phyloP scores from a whole-genome alignment of 768 basidiomycete genomes.

The Pholiota microspora region DNA sequence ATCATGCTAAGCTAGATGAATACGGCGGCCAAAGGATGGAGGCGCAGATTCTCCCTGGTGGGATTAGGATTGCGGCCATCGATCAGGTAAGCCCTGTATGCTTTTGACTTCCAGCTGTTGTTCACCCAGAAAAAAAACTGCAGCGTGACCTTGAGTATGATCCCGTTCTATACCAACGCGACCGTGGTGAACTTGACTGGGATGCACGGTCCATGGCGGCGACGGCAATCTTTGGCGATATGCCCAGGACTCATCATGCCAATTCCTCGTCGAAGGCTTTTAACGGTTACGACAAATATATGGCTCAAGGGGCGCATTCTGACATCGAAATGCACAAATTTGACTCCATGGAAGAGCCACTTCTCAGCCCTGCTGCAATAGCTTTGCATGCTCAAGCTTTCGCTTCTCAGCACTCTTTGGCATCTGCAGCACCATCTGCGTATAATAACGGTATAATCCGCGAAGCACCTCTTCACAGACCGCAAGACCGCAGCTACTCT shows the following conservation, averaged over 20 bases:
- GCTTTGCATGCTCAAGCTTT: constrained; percentile 35
- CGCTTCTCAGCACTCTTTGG: constrained; percentile 37
- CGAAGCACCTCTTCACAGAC: constrained; percentile 66
- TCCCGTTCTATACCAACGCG: constrained; percentile 72
- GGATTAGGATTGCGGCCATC: constrained; percentile 81
- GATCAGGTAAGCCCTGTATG: constrained; percentile 55
- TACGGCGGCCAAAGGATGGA: constrained; percentile 78
- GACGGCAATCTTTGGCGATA: constrained; percentile 50
- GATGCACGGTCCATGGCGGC: constrained; percentile 76
- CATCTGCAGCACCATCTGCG: constrained; percentile 41
- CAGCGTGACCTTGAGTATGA: constrained; percentile 80
- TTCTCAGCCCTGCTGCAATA: constrained; percentile 40
- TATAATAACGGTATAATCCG: constrained; percentile 34
- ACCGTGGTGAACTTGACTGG: constrained; percentile 87
- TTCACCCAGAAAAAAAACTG: too few species aligned
- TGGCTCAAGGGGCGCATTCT: constrained; percentile 43
- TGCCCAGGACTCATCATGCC: constrained; percentile 39
- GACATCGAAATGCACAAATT: constrained; percentile 58
- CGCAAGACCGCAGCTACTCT: constrained; percentile 40
- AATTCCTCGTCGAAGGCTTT: constrained; percentile 27
- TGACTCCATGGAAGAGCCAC: constrained; percentile 59
- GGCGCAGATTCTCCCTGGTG: constrained; percentile 71
- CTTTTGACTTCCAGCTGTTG: too few species aligned
- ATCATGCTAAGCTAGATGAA: constrained; percentile 68
- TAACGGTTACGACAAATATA: constrained; percentile 55